Base-by-base conservation (phyloP, 495 filamentous ascomycete genomes). In the Talaromyces trachyspermus region DNA sequence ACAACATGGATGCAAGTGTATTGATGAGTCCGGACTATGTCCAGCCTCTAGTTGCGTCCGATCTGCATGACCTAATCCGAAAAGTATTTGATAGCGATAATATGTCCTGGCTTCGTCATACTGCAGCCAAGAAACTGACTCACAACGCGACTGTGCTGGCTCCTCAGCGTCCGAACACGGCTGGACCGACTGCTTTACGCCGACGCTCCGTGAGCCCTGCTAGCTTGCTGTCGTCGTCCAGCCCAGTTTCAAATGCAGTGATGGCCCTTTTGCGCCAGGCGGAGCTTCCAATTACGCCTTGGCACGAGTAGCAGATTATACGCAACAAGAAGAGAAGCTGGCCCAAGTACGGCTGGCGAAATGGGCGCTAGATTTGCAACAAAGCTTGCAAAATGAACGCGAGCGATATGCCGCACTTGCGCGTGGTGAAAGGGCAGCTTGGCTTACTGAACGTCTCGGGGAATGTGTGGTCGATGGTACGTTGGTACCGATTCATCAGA, bases 21-120 rank as follows among this genome's bases (percentile, higher is more conserved):
- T 73, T 99, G 11, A 99, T 99, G 92, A 88, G 80, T 38, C 82
- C 94, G 2, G 86, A 91, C 54, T 99, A 99, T 61, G 72, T 95
- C 14, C 85, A 88, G 48, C 94, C 94, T 3, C 72, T 97, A 2
- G 64, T 88, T 9, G 60, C 76, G 22, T 90, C 89, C 17, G 94
- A 99, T 51, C 77, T 99, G 6, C 52, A 58, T 9, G 58, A 64
- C 11, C 71, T 99, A 10, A 82, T 96, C 29, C 63, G 76, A 24
- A 77, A 80, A 26, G 65, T 97, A 8, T 91, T 98, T 55, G 80
- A 88, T 32, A 75, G 75, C 5, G 84, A 94, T 35, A 88, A 85
- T 43, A 74, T 87, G 22, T 78, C 88, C n/a, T 90, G 86, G 77
- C 78, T 97, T 24, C 81, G 92, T 30, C 87, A 97, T 62, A 73